Evolutionary conservation across 2,329 filamentous ascomycete genomes (phyloP), one percentile per base, ranked within the genome.

Genomic region (Thelonectria blattea): DNA sequence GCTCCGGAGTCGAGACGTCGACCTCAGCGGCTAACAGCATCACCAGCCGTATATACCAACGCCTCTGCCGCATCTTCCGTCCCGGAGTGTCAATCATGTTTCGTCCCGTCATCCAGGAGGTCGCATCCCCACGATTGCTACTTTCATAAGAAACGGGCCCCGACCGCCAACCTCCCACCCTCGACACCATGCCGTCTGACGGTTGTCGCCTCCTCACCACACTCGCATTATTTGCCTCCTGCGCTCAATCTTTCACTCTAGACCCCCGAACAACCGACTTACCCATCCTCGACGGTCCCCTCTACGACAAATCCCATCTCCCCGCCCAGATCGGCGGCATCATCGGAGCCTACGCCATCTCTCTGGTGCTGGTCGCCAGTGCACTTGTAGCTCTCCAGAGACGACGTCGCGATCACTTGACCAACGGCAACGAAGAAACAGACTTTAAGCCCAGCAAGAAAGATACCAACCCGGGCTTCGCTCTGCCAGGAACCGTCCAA

Each of bases 271-370:
- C 71, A 65, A 73, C 66, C 69, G 71, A 87, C 76, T 86, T 85
- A 8, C 84, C 88, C 9, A 74, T 87, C 46, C 87, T 87, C 42
- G 80, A 81, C 56, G 76, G 82, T 68, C 85, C 88, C 39, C 75
- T 86, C 50, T 80, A 87, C 68, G 82, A 93, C 73, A 79, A 79
- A 64, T 77, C 83, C 17, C 86, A 90, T 57, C 85, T 97, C 20
- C 92, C 93, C 17, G 88, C 87, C 60, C 90, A 97, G 76, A 88
- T 97, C 68, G 90, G 91, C 65, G 92, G 89, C 66, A 91, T 98
- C 61, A 84, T 94, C 60, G 92, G 89, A 62, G 89, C 91, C 60
- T 97, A 97, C 85, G 83, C 93, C 60, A 75, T 92, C 62, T 91
- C 88, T 37, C 83, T 96, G 72, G 82, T 92, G 70, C 76, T 95